These are phyloP conservation scores for Clohesyomyces aquaticus DNA, from an alignment of 495 filamentous ascomycete genomes.

Conservation along the genomic window DNA sequence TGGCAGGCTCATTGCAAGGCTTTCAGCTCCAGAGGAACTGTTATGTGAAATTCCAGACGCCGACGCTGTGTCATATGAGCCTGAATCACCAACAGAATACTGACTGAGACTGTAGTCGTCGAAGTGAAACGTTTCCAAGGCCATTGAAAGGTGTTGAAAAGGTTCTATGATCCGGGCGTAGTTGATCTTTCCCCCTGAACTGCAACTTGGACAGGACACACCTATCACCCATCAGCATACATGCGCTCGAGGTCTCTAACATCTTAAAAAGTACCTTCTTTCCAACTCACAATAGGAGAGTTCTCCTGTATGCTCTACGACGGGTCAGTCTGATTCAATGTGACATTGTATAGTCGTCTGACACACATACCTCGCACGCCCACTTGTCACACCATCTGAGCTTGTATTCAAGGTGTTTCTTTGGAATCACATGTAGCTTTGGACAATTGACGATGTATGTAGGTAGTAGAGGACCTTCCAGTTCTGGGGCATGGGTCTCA, in stretches of 20 bases:
- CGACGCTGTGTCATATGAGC: constrained; percentile 30
- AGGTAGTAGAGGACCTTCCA: constrained; percentile 25
- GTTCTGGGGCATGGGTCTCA: constrained; percentile 23
- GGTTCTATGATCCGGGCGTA: constrained; percentile 35
- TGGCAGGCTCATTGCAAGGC: constrained; percentile 20
- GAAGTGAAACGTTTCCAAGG: constrained; percentile 20
- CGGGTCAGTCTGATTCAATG: neutral
- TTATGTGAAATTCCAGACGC: constrained; percentile 11
- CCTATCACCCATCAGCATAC: constrained; percentile 10
- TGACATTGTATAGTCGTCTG: neutral
- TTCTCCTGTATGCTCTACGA: constrained; percentile 31
- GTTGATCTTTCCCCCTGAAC: constrained; percentile 34
- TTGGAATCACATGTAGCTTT: constrained; percentile 33
- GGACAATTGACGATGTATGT: constrained; percentile 38
- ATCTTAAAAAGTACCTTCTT: constrained; percentile 27
- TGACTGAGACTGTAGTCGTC: constrained; percentile 35
- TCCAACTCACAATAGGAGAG: constrained; percentile 36
- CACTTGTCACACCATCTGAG: constrained; percentile 38
- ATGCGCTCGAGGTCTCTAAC: too few relatives aligned
- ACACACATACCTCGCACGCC: constrained; percentile 31
- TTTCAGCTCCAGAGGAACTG: constrained; percentile 13
- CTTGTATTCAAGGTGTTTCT: constrained; percentile 33
- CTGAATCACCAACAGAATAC: constrained; percentile 28
- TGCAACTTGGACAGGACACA: constrained; percentile 34
- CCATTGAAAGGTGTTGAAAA: constrained; percentile 24